Conservation (phyloP, 2,329 filamentous ascomycete genomes). For the Apiospora koreana region DNA sequence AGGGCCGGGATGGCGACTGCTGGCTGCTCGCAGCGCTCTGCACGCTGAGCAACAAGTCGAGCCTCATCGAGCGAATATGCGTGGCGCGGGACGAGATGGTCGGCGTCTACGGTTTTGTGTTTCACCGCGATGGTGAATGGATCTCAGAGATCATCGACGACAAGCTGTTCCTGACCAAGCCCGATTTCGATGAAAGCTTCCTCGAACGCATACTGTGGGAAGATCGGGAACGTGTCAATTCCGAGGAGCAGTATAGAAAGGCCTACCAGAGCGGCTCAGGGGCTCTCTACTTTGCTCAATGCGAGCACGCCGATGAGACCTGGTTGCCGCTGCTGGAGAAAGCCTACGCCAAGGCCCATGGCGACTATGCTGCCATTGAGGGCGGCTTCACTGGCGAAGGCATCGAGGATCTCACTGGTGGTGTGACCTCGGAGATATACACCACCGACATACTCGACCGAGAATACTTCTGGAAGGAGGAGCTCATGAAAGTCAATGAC, state of each 20-base stretch:
- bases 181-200: constrained; percentile 62
- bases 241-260: constrained; percentile 60
- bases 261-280: constrained; percentile 68
- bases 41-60: constrained; percentile 72
- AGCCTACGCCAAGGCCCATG: constrained; percentile 74
- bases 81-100: constrained; percentile 72
- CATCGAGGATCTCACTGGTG: constrained; percentile 63
- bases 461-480: constrained; percentile 76
- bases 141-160: constrained; percentile 60
- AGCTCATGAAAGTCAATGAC: constrained; percentile 76
- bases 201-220: constrained; percentile 48
- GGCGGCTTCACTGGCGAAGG: constrained; percentile 64
- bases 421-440: constrained; percentile 67
- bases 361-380: constrained; percentile 71
- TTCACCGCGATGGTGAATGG: constrained; percentile 79
- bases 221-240: constrained; percentile 49
- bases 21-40: constrained; percentile 84
- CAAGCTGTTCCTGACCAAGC: constrained; percentile 57
- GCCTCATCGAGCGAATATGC: constrained; percentile 72
- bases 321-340: constrained; percentile 75
- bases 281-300: constrained; percentile 71
- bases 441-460: constrained; percentile 72
- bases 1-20: constrained; percentile 79
- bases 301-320: constrained; percentile 67
- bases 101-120: constrained; percentile 85